A percentile compares a stretch with the other conserved stretches of the same genome.
These are phyloP conservation scores for Didymella glomerata DNA, from an alignment of 2,329 filamentous ascomycete genomes.

Conservation along the genomic window DNA sequence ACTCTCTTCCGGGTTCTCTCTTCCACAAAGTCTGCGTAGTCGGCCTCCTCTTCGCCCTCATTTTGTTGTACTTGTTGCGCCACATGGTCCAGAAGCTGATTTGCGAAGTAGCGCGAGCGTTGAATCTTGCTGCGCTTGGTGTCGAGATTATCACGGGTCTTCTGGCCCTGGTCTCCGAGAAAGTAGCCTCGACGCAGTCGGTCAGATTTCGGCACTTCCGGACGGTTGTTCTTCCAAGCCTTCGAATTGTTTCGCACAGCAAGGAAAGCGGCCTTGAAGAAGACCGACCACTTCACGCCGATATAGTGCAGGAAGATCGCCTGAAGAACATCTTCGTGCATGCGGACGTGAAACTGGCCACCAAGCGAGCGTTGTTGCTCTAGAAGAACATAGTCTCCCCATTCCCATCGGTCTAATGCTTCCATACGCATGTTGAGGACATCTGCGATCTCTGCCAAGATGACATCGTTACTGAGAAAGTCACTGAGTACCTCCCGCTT, in stretches of 20 bases:
- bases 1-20: not conserved
- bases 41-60: constrained; percentile 46
- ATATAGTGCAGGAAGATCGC: constrained; percentile 48
- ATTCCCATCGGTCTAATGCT: constrained; percentile 40
- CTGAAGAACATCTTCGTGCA: constrained; percentile 45
- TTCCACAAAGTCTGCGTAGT: constrained; percentile 17
- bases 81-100: constrained; percentile 38
- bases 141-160: constrained; percentile 25
- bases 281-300: constrained; percentile 45
- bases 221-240: constrained; percentile 33
- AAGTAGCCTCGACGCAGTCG: constrained; percentile 38
- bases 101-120: constrained; percentile 34
- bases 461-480: constrained; percentile 44
- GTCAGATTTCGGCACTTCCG: constrained; percentile 30
- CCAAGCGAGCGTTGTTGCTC: constrained; percentile 44
- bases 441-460: constrained; percentile 43
- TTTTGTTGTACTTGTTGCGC: constrained; percentile 33
- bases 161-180: constrained; percentile 25
- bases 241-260: constrained; percentile 26
- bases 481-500: constrained; percentile 48
- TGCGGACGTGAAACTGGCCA: constrained; percentile 39
- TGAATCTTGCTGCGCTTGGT: constrained; percentile 31
- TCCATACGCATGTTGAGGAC: constrained; percentile 45
- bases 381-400: constrained; percentile 40
- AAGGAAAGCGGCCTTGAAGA: constrained; percentile 39